phyloP scores from a whole-genome alignment of 352 stramenopile genomes.

The Pythium dissimile region DNA sequence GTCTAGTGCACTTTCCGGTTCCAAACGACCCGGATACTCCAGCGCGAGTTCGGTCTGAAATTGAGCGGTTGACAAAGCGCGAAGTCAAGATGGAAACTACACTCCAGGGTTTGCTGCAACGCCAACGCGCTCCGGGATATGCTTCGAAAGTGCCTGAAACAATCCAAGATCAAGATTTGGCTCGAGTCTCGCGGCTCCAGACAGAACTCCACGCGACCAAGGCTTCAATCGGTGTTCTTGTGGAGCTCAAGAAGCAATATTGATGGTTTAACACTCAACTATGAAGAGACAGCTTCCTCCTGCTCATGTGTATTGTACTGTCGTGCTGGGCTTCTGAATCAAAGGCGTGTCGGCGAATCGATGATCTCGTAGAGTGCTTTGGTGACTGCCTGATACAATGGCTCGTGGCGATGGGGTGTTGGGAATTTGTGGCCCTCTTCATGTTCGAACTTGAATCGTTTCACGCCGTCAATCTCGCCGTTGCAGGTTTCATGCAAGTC shows the following conservation, averaged over 20 bases:
- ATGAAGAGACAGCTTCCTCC: too few relatives aligned
- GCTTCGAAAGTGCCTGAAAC: constrained; percentile 55
- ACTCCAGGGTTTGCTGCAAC: constrained; percentile 37
- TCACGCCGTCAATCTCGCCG: constrained; percentile 21
- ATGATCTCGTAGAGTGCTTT: constrained; percentile 35
- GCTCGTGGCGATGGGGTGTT: constrained; percentile 32
- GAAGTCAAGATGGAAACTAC: constrained; percentile 48
- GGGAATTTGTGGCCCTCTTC: constrained; percentile 84
- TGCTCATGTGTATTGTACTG: too few relatives aligned
- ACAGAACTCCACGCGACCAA: constrained; percentile 47
- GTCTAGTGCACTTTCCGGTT: constrained; percentile 60
- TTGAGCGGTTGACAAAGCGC: constrained; percentile 64
- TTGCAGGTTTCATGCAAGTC: constrained; percentile 48
- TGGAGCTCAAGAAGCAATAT: constrained; percentile 55
- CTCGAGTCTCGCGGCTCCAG: constrained; percentile 50
- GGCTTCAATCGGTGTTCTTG: constrained; percentile 53
- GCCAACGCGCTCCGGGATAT: constrained; percentile 51
- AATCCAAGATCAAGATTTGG: constrained; percentile 57
- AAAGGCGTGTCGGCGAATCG: not conserved
- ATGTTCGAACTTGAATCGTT: constrained; percentile 48
- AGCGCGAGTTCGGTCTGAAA: constrained; percentile 54
- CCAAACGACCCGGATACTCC: constrained; percentile 65
- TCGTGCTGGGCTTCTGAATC: not conserved
- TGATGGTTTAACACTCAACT: too few relatives aligned
- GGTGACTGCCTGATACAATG: constrained; percentile 52